Percentiles rank a stretch among this genome's conserved stretches.
phyloP scores from a whole-genome alignment of 192 early-diverging fungal species.

The Podila horticola region DNA sequence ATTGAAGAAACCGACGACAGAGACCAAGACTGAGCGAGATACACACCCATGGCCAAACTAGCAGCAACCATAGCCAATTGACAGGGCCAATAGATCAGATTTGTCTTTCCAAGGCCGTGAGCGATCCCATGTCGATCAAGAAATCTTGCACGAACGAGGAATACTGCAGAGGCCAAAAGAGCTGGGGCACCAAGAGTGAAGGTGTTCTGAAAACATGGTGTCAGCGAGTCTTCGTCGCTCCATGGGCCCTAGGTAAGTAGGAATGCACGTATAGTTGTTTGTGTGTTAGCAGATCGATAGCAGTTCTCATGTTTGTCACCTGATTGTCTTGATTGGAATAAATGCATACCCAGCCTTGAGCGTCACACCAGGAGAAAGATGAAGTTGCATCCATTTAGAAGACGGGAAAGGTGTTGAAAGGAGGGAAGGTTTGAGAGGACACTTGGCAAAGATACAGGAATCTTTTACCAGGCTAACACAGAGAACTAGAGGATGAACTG shows the following conservation, averaged over 20 bases:
- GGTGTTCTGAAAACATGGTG: conserved; percentile 26
- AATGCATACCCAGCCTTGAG: conserved; percentile 31
- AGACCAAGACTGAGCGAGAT: background rate
- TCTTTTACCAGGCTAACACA: no score
- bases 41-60: background rate
- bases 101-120: conserved; percentile 1
- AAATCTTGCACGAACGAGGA: conserved; percentile 7
- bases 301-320: background rate
- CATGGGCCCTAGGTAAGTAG: conserved; percentile 15
- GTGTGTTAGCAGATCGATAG: no score
- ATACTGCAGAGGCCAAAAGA: conserved; percentile 2
- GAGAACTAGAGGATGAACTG: no score
- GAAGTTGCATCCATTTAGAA: background rate
- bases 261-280: background rate
- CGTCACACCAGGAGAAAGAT: conserved; percentile 29
- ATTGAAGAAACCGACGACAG: background rate
- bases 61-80: conserved; percentile 13
- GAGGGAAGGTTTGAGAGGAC: background rate
- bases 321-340: background rate
- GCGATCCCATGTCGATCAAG: conserved; percentile 6
- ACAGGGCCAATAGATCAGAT: conserved; percentile 16
- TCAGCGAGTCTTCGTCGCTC: conserved; percentile 12
- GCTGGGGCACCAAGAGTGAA: conserved; percentile 15
- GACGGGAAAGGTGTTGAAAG: background rate
- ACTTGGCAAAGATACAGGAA: no score